Evolutionary conservation across 2,329 filamentous ascomycete genomes (phyloP), one percentile per base, ranked within the genome.

Genomic region (Berkeleyomyces basicola): DNA sequence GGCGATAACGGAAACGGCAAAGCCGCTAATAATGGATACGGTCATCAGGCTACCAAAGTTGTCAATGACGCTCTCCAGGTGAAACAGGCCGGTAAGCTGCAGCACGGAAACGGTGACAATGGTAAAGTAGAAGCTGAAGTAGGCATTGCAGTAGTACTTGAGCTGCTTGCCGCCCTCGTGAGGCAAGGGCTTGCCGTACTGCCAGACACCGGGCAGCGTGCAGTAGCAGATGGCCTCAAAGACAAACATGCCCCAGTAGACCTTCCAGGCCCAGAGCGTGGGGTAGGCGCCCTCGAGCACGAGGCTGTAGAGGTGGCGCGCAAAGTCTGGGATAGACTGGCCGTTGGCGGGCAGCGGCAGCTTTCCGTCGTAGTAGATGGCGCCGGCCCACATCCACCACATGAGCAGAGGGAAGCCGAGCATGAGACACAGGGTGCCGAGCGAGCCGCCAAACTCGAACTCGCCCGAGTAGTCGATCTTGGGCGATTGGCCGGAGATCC

Each of bases 301-400:
- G 65, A 96, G 77, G 66, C 84, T 70, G 67, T 76, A 80, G 72
- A 97, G 74, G 67, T 95, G 85, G 64, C 78, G 74, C 62, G 81
- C 78, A 71, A 96, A 97, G 16, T 92, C 84, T 10, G 70, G 67
- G 71, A 82, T 82, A 68, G 79, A 84, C 77, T 95, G 80, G 49
- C 81, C 87, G 51, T 81, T 72, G 1, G 76, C 75, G 1, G 83
- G 87, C 51, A 77, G 75, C 14, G 93, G 93, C 60, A 95, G 78
- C 66, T 87, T 84, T 68, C 92, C 92, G 71, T 90, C 78, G 75
- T 96, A 99, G 76, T 92, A 96, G 59, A 86, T 91, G 42, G 92
- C 88, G 59, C 93, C 93, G 73, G 95, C 85, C 91, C 91, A 97
- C 91, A 99, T 96, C 77, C 96, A 97, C 81, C 89, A 96, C 92